Conservation (phyloP, 163 green algal genomes). For the Scenedesmus sp. region DNA sequence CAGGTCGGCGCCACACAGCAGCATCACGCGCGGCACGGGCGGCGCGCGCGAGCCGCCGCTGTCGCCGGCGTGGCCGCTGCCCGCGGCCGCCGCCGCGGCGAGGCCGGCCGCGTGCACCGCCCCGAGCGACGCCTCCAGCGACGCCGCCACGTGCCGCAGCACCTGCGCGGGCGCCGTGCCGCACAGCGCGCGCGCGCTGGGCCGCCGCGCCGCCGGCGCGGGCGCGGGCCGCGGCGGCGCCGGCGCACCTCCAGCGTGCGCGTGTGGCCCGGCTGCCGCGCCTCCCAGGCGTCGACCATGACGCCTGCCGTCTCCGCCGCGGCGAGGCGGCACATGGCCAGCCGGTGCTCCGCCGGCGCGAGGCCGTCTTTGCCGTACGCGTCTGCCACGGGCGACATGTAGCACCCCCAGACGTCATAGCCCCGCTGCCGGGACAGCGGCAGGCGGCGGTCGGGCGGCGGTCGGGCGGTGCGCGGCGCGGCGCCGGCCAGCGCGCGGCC, state of each 20-base stretch:
- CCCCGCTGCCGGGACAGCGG: slow-evolving; percentile 53
- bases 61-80: background rate
- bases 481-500: background rate
- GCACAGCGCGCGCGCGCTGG: no score
- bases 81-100: background rate
- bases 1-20: slow-evolving; percentile 92
- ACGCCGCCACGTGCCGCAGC: slow-evolving; percentile 18
- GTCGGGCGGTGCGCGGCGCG: no score
- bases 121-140: no score
- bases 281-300: slow-evolving; percentile 95
- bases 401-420: slow-evolving; percentile 77
- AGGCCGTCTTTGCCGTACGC: slow-evolving; percentile 83
- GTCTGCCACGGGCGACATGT: slow-evolving; percentile 86
- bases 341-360: slow-evolving; percentile 64
- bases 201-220: no score
- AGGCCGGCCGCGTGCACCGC: slow-evolving; percentile 12
- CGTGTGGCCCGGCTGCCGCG: slow-evolving; percentile 73
- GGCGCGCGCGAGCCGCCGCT: background rate
- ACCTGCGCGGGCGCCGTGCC: slow-evolving; percentile 10
- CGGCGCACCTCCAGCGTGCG: slow-evolving; percentile 79
- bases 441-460: no score
- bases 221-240: no score
- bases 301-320: slow-evolving; percentile 56
- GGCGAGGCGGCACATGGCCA: slow-evolving; percentile 86
- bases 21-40: slow-evolving; percentile 64